Conservation (phyloP, 805 yeast species). For the Saccharomyces jurei region DNA sequence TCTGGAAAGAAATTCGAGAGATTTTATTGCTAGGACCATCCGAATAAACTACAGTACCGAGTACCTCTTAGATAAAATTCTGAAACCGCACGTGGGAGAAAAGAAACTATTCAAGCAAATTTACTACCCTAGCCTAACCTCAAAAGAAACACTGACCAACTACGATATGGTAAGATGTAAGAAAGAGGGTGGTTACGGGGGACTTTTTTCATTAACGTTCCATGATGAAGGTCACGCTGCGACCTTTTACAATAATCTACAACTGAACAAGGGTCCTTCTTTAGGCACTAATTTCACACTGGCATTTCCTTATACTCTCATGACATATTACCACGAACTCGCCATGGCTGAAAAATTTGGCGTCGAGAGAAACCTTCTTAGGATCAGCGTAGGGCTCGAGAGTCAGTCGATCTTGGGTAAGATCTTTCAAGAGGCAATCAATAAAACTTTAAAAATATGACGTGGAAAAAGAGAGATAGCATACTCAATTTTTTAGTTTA, state of each 20-base stretch:
- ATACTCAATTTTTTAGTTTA: not conserved
- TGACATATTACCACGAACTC: constrained; percentile 77
- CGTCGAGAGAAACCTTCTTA: constrained; percentile 63
- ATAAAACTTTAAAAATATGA: constrained; percentile 12
- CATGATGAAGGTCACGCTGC: constrained; percentile 57
- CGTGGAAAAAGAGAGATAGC: not conserved
- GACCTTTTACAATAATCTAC: constrained; percentile 54
- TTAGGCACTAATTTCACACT: constrained; percentile 77
- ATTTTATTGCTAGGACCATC: constrained; percentile 55
- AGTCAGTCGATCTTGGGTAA: constrained; percentile 48
- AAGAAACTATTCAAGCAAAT: constrained; percentile 46
- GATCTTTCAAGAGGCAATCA: constrained; percentile 46
- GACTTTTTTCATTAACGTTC: constrained; percentile 67
- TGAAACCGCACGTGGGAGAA: constrained; percentile 32
- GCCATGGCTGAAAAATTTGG: constrained; percentile 79
- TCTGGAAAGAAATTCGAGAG: constrained; percentile 85
- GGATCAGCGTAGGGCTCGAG: constrained; percentile 80
- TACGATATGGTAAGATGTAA: constrained; percentile 59
- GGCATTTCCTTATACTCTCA: constrained; percentile 78
- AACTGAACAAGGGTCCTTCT: constrained; percentile 65
- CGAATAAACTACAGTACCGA: constrained; percentile 45
- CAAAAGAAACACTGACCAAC: constrained; percentile 42
- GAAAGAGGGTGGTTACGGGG: constrained; percentile 75
- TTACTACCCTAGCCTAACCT: constrained; percentile 54
- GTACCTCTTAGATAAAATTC: constrained; percentile 42